A percentile compares a stretch with the other conserved stretches of the same genome.
Evolutionary conservation across 108 stramenopile species (phyloP).

Genomic region (Cyclotella baltica): DNA sequence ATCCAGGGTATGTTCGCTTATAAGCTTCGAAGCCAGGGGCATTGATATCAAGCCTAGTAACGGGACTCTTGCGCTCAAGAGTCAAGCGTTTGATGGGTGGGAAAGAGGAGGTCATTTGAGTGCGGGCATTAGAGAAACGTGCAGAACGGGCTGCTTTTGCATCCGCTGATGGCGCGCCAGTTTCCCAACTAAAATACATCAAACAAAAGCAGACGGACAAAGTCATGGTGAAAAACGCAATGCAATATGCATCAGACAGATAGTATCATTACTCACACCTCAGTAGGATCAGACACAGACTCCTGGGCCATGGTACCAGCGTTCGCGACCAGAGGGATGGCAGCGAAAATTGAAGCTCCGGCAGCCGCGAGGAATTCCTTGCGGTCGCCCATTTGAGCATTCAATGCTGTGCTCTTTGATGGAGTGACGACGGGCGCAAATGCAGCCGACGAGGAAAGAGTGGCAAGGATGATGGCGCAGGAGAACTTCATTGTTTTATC

Average conservation of each 20-base stretch:
- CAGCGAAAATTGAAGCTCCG: conserved; percentile 67
- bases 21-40: conserved; percentile 79
- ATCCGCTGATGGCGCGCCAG: conserved; percentile 65
- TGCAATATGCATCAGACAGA: neutral
- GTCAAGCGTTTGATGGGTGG: conserved; percentile 83
- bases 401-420: conserved; percentile 50
- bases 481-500: conserved; percentile 54
- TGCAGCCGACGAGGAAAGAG: conserved; percentile 43
- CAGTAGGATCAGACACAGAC: conserved; percentile 70
- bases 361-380: conserved; percentile 74
- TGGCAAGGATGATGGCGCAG: conserved; percentile 35
- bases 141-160: conserved; percentile 67
- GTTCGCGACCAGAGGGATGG: conserved; percentile 65
- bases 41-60: conserved; percentile 86
- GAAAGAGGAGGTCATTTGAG: conserved; percentile 84
- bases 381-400: conserved; percentile 68
- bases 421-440: conserved; percentile 43
- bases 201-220: neutral
- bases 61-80: conserved; percentile 88
- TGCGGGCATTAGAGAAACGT: conserved; percentile 79
- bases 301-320: conserved; percentile 83
- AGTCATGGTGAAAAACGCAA: neutral
- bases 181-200: conserved; percentile 64
- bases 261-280: conserved; percentile 42
- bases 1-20: conserved; percentile 88